phyloP scores from a whole-genome alignment of 768 basidiomycete species.

The Boletus pseudopeckii region DNA sequence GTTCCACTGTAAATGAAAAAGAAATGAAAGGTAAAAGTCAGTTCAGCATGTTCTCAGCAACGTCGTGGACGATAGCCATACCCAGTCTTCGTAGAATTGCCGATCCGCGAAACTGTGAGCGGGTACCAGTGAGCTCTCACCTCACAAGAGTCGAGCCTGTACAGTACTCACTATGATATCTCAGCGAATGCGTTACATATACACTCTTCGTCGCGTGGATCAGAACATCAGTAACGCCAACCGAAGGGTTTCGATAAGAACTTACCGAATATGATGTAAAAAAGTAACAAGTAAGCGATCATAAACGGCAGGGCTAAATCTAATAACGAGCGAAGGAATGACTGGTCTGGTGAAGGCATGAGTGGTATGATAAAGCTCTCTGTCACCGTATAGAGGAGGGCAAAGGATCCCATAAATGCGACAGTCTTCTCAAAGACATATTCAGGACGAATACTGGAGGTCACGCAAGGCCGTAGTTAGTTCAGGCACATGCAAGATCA shows the following conservation, averaged over 20 bases:
- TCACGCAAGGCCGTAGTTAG: background rate
- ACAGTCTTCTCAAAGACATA: conserved; percentile 58
- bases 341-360: conserved; percentile 63
- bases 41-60: background rate
- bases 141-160: background rate
- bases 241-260: background rate
- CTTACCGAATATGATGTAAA: conserved; percentile 81
- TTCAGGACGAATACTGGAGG: conserved; percentile 41
- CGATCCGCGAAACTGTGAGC: conserved; percentile 84
- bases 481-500: background rate
- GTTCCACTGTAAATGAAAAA: conserved; percentile 68
- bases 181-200: conserved; percentile 97
- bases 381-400: conserved; percentile 86
- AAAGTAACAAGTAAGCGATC: conserved; percentile 84
- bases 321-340: conserved; percentile 71
- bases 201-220: conserved; percentile 56
- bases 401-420: conserved; percentile 95
- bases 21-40: background rate
- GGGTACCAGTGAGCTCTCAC: background rate
- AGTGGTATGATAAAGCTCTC: conserved; percentile 92
- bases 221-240: background rate
- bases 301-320: conserved; percentile 92
- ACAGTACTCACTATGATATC: conserved; percentile 67
- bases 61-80: conserved; percentile 23
- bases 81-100: conserved; percentile 97